A percentile compares a stretch with the other conserved stretches of the same genome.
phyloP scores from a whole-genome alignment of 805 yeast species.

The Yamadazyma philogaea region DNA sequence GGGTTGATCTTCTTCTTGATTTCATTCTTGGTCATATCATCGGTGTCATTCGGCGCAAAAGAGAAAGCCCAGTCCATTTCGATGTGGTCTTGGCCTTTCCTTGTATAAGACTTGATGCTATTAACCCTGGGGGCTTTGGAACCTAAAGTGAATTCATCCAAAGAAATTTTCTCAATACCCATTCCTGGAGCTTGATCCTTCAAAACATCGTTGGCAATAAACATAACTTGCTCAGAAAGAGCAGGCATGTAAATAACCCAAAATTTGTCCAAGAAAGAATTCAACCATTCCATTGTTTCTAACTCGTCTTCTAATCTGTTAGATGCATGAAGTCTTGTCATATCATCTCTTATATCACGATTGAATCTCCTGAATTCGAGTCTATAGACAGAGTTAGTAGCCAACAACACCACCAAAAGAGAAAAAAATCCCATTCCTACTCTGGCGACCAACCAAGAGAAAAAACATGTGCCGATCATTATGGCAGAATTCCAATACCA shows the following conservation, averaged over 20 bases:
- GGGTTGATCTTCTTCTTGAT: slow-evolving; percentile 70
- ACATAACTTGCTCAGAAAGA: slow-evolving; percentile 68
- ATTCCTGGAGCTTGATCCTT: slow-evolving; percentile 77
- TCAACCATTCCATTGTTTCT: slow-evolving; percentile 82
- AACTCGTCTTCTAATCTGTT: slow-evolving; percentile 59
- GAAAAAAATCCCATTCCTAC: slow-evolving; percentile 64
- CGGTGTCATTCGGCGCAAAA: slow-evolving; percentile 78
- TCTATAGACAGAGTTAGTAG: slow-evolving; percentile 64
- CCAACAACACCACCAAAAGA: slow-evolving; percentile 54
- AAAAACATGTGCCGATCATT: slow-evolving; percentile 67
- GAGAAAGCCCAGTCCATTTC: slow-evolving; percentile 86
- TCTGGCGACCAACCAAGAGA: slow-evolving; percentile 65
- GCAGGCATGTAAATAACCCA: slow-evolving; percentile 92
- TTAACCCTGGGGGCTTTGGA: slow-evolving; percentile 75
- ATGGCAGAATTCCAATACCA: slow-evolving; percentile 67
- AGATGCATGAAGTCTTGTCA: slow-evolving; percentile 60
- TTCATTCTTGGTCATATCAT: slow-evolving; percentile 78
- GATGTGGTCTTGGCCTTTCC: slow-evolving; percentile 60
- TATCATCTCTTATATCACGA: slow-evolving; percentile 71
- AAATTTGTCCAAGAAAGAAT: slow-evolving; percentile 71
- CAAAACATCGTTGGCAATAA: slow-evolving; percentile 63
- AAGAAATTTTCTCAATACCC: slow-evolving; percentile 70
- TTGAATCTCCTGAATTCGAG: slow-evolving; percentile 74
- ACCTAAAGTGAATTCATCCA: slow-evolving; percentile 79
- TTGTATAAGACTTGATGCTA: slow-evolving; percentile 69